Evolutionary conservation across 495 filamentous ascomycete genomes (phyloP), one percentile per base, ranked within the genome.

Genomic region (Podospora didyma): DNA sequence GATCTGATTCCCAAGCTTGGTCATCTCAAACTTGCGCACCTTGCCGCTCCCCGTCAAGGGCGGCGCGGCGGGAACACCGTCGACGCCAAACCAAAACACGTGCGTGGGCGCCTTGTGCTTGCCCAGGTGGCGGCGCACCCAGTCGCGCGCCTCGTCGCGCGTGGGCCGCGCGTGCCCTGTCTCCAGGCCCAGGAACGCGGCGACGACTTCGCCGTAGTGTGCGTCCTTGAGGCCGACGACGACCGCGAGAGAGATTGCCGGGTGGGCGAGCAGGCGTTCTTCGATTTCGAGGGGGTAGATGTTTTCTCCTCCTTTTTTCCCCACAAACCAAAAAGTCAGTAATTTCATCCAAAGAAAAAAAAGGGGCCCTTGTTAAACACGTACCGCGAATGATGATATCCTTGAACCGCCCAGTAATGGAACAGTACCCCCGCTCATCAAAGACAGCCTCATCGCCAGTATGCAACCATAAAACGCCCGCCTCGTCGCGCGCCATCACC

Each of bases 281-380:
- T 89, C 86, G 54, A 89, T 87, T 62, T 89, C 85, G 17, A 88
- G 74, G 2, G 86, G 86, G 60, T 87, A 87, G 57, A 89, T 87
- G 61, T 81, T 81, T 63, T 81, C 79, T 48, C 79, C 79, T 79
- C 79, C 72, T 74, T 39, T 52, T 24, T n/a, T n/a, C n/a, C n/a
- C n/a, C n/a, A n/a, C n/a, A n/a, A n/a, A n/a, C n/a, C 35, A 45
- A 54, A 45, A 14, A 41, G 47, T 51, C 20, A 55, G 44, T 31
- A 19, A 42, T 14, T 16, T 16, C n/a, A 11, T 23, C n/a, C n/a
- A n/a, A n/a, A 24, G 21, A 51, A 3, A 7, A 37, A 6, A 19
- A 5, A 21, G 3, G 4, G 51, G 19, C 7, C 14, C 7, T 28
- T 10, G 14, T 26, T 24, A 2, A 2, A 14, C 22, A 57, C 62